Percentiles rank a stretch among this genome's conserved stretches.
These are phyloP conservation scores for Candida ortonii DNA, from an alignment of 805 yeast species.

Conservation along the genomic window DNA sequence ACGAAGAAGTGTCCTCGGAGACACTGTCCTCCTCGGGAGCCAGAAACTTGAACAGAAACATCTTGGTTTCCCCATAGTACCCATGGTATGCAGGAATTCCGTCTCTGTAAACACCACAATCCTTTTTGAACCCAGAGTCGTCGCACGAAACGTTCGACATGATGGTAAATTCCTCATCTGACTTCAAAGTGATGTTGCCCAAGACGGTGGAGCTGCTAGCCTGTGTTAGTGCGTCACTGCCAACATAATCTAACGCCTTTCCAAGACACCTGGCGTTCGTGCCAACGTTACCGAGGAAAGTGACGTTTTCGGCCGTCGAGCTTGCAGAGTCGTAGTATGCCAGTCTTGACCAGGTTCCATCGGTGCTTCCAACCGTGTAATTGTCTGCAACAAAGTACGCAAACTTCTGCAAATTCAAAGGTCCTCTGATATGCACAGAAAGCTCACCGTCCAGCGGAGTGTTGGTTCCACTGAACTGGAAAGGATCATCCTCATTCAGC, in stretches of 20 bases:
- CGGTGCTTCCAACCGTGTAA: constrained; percentile 36
- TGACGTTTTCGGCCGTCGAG: constrained; percentile 57
- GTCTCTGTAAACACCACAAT: constrained; percentile 74
- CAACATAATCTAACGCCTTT: constrained; percentile 62
- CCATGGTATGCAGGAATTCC: constrained; percentile 78
- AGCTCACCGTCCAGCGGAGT: constrained; percentile 68
- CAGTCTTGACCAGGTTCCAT: constrained; percentile 53
- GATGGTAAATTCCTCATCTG: constrained; percentile 59
- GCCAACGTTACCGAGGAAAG: constrained; percentile 67
- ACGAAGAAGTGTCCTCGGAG: constrained; percentile 36
- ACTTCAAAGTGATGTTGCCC: constrained; percentile 44
- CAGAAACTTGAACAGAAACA: constrained; percentile 68
- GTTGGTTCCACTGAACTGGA: constrained; percentile 51
- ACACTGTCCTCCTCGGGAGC: constrained; percentile 56
- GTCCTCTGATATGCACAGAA: constrained; percentile 79
- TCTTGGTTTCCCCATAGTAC: constrained; percentile 60
- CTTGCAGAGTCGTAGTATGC: constrained; percentile 55
- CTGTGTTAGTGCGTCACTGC: constrained; percentile 47
- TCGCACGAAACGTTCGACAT: constrained; percentile 60
- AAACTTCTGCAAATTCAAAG: constrained; percentile 56
- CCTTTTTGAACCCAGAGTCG: constrained; percentile 48
- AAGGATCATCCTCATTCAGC: constrained; percentile 32
- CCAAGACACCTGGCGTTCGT: constrained; percentile 62
- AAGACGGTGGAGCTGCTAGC: constrained; percentile 50
- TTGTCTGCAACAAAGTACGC: constrained; percentile 54